phyloP scores from a whole-genome alignment of 108 stramenopile species.

The Aureococcus anophagefferens region DNA sequence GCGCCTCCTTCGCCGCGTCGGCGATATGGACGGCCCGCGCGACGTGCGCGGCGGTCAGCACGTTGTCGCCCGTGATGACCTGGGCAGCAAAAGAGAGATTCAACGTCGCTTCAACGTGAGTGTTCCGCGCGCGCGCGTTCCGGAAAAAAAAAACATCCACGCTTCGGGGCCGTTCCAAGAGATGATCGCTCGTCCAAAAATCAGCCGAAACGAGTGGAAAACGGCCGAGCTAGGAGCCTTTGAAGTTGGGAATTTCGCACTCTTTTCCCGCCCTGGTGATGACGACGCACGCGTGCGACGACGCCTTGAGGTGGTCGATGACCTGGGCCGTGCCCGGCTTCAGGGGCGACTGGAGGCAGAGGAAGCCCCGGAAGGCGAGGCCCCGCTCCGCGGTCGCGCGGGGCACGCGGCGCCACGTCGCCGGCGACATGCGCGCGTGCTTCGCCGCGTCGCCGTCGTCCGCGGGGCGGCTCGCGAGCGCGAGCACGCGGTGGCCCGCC shows the following conservation, averaged over 20 bases:
- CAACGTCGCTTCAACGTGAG: no score
- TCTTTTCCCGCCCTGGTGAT: no score
- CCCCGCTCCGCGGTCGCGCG: constrained; percentile 45
- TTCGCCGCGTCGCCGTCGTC: constrained; percentile 1
- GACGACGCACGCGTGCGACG: constrained; percentile 67
- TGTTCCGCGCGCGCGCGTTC: no score
- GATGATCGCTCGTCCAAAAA: no score
- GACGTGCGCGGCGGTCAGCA: constrained; percentile 84
- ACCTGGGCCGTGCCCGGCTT: constrained; percentile 78
- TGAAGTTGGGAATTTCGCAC: no score
- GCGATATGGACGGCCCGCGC: constrained; percentile 31
- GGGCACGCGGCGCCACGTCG: background rate
- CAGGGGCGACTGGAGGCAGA: constrained; percentile 83
- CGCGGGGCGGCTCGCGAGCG: constrained; percentile 55
- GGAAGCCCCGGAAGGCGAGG: constrained; percentile 76
- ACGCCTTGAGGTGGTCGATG: constrained; percentile 57
- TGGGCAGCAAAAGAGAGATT: no score
- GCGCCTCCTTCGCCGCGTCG: background rate
- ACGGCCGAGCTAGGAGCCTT: no score
- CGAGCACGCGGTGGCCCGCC: constrained; percentile 70
- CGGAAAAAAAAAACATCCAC: no score
- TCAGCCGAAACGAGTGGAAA: no score
- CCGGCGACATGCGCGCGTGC: constrained; percentile 6
- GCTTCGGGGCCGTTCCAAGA: no score
- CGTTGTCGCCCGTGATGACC: constrained; percentile 94